These are phyloP conservation scores for Mucor saturninus DNA, from an alignment of 371 early-diverging fungal genomes.

Conservation along the genomic window DNA sequence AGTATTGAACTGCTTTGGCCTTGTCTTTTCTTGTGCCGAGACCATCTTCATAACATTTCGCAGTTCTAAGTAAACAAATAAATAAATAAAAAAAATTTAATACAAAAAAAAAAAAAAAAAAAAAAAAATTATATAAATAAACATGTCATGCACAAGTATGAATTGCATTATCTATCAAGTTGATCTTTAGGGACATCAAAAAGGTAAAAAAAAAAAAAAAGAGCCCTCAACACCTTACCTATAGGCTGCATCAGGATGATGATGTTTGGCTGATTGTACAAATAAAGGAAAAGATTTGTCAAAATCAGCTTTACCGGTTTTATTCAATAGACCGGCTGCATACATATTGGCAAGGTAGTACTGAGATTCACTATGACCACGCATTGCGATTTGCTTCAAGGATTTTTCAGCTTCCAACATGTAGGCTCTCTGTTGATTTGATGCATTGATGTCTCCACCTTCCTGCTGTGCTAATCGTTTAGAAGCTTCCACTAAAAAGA, in stretches of 20 bases:
- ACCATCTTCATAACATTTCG: constrained; percentile 71
- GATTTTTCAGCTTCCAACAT: constrained; percentile 62
- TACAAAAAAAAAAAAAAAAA: background rate
- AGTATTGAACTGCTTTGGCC: constrained; percentile 65
- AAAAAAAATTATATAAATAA: constrained; percentile 1
- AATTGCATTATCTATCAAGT: constrained; percentile 5
- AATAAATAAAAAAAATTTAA: background rate
- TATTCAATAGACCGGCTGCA: constrained; percentile 56
- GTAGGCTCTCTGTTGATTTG: constrained; percentile 26
- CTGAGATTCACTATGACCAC: constrained; percentile 65
- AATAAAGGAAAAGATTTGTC: constrained; percentile 70
- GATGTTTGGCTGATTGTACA: constrained; percentile 68
- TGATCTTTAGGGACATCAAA: background rate
- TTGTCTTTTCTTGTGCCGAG: constrained; percentile 60
- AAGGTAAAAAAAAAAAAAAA: too few species aligned
- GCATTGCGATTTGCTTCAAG: constrained; percentile 54
- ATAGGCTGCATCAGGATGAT: constrained; percentile 69
- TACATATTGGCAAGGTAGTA: constrained; percentile 67
- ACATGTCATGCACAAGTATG: constrained; percentile 1
- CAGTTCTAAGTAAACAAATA: constrained; percentile 41
- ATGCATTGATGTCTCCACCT: background rate
- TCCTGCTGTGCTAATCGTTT: constrained; percentile 39
- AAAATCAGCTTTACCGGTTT: constrained; percentile 56
- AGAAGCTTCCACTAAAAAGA: constrained; percentile 67
- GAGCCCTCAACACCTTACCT: constrained; percentile 25